Percentiles rank a stretch among this genome's conserved stretches.
Evolutionary conservation across 495 filamentous ascomycete species (phyloP).

Genomic region (Lasiosphaeria miniovina): DNA sequence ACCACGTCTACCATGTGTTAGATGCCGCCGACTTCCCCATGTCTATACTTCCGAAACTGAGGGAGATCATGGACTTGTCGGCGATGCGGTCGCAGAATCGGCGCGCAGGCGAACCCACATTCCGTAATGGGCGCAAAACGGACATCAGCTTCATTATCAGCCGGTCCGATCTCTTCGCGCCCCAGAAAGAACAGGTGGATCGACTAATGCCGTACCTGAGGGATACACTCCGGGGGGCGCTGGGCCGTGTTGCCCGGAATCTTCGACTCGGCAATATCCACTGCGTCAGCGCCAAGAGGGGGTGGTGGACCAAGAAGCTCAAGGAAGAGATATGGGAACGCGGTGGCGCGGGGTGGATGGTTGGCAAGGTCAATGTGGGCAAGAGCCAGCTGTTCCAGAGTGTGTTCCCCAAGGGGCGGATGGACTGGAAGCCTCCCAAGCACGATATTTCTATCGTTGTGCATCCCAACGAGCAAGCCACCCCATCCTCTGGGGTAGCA

Average conservation of each 20-base stretch:
- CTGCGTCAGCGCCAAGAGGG: conserved; percentile 76
- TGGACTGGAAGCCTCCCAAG: conserved; percentile 34
- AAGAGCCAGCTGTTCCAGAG: conserved; percentile 87
- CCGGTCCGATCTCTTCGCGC: conserved; percentile 78
- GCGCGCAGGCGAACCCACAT: conserved; percentile 61
- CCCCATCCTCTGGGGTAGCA: not conserved
- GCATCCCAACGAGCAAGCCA: conserved; percentile 11
- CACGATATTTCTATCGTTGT: conserved; percentile 34
- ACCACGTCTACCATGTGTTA: conserved; percentile 95
- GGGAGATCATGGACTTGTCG: conserved; percentile 53
- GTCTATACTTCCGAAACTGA: conserved; percentile 68
- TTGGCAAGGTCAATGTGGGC: conserved; percentile 96
- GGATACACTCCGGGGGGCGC: conserved; percentile 65
- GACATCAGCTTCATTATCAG: conserved; percentile 89
- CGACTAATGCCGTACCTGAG: conserved; percentile 76
- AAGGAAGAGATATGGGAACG: conserved; percentile 79
- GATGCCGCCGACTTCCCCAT: conserved; percentile 97
- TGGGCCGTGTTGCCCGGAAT: conserved; percentile 58
- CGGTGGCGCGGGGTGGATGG: conserved; percentile 90
- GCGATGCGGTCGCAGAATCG: conserved; percentile 74
- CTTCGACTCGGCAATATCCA: conserved; percentile 77
- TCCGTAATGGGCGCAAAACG: conserved; percentile 54
- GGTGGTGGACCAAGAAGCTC: conserved; percentile 84
- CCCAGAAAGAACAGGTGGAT: conserved; percentile 76
- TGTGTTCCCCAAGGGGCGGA: conserved; percentile 79